Percentiles rank a stretch among this genome's conserved stretches.
These are phyloP conservation scores for Stemphylium vesicarium DNA, from an alignment of 2,329 filamentous ascomycete genomes.

Conservation along the genomic window DNA sequence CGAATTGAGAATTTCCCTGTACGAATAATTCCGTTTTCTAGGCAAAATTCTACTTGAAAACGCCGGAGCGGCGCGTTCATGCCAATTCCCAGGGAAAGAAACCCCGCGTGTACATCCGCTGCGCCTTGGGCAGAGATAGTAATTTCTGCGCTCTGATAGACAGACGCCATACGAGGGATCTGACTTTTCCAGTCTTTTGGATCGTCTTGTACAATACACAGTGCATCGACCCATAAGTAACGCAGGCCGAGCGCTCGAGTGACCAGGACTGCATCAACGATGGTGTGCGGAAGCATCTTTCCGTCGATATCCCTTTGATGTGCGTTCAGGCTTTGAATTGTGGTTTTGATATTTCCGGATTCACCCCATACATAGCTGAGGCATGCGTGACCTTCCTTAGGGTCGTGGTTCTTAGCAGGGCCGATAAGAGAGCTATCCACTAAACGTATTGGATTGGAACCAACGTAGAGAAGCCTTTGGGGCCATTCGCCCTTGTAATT, in stretches of 20 bases:
- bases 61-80: not conserved
- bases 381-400: slow-evolving; percentile 1
- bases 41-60: not conserved
- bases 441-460: not conserved
- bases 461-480: not conserved
- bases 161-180: not conserved
- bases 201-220: slow-evolving; percentile 4
- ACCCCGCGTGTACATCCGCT: not conserved
- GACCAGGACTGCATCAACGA: not conserved
- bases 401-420: not conserved
- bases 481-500: not conserved
- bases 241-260: not conserved
- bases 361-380: slow-evolving; percentile 5
- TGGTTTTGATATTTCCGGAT: not conserved
- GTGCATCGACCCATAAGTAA: slow-evolving; percentile 5
- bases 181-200: not conserved
- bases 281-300: not conserved
- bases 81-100: not conserved
- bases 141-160: slow-evolving; percentile 1
- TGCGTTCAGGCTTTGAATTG: not conserved
- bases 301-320: not conserved
- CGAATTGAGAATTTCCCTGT: not conserved
- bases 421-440: not conserved
- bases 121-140: slow-evolving; percentile 3
- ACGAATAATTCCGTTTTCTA: not conserved